Base-by-base conservation (phyloP, 1,139 yeast genomes). In the Lodderomyces orthopsilosis region DNA sequence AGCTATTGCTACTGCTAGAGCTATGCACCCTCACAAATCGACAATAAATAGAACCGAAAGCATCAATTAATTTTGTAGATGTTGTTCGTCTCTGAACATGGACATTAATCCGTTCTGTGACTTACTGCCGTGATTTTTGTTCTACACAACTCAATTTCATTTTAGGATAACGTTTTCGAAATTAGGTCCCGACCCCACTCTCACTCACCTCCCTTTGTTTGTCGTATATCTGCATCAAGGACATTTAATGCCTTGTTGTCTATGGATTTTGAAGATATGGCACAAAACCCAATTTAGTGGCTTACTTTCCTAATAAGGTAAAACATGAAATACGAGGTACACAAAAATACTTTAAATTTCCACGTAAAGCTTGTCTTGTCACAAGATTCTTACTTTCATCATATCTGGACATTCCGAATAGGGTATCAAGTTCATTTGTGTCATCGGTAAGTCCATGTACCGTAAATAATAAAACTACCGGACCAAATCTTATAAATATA, bases 241-340 rank as follows among this genome's bases (percentile, higher is more conserved):
- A 21, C 8, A 21, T 6, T 21, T 21, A n/a, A 4, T 24, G 10
- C n/a, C 4, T 24, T 24, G 9, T 10, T 24, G 27, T 13, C 15
- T 28, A 10, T 4, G 15, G 15, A 6, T 28, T 6, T 28, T 4
- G 6, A 27, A 3, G 10, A 27, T 13, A 4, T 15, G 17, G 17
- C 15, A 30, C 34, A 30, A 30, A 30, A 30, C 34, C 15, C 34
- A 15, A 30, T 27, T 27, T 27, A 13, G 32, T n/a, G 34, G 5
- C 19, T 30, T 30, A 30, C 19, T 30, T 30, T 30, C 34, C 34
- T 30, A 30, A 30, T 30, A 15, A 13, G 34, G 34, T 30, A 30
- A 30, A 30, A 14, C 17, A 15, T 6, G 17, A 13, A 27, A 27
- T n/a, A n/a, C 9, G 8, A n/a, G 6, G n/a, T 5, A 13, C 9